Evolutionary conservation across 208 protist species (phyloP).

Genomic region (Crithidia sp.): DNA sequence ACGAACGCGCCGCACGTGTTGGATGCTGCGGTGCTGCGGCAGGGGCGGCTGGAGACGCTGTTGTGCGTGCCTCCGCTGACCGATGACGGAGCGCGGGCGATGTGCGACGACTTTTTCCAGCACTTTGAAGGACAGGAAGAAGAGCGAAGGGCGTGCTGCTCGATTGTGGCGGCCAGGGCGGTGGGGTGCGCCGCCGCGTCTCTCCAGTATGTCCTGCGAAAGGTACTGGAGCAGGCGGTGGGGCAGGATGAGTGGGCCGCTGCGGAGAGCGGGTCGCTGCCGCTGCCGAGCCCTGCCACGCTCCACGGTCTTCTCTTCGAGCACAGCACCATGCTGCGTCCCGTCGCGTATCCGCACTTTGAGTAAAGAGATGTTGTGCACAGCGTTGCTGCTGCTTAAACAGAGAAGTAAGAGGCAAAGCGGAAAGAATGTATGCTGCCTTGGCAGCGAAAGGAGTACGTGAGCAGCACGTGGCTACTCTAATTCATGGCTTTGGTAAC

Average conservation of each 20-base stretch:
- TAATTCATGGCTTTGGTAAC: no score
- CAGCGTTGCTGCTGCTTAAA: no score
- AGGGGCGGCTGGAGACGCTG: conserved; percentile 92
- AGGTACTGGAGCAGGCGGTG: conserved; percentile 56
- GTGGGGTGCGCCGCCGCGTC: conserved; percentile 55
- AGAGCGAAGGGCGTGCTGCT: conserved; percentile 6
- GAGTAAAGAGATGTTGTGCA: neutral
- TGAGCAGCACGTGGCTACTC: no score
- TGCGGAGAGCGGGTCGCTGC: neutral
- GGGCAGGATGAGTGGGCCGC: conserved; percentile 7
- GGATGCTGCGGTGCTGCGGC: conserved; percentile 96
- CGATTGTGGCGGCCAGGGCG: conserved; percentile 40
- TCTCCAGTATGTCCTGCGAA: conserved; percentile 61
- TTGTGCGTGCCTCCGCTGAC: conserved; percentile 71
- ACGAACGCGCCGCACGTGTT: conserved; percentile 81
- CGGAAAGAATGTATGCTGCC: no score
- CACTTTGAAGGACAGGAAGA: conserved; percentile 38
- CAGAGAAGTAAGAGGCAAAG: no score
- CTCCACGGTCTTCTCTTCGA: conserved; percentile 27
- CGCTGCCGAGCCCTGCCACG: conserved; percentile 3
- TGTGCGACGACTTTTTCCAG: conserved; percentile 64
- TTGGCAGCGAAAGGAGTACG: no score
- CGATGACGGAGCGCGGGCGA: conserved; percentile 41
- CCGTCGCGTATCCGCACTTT: neutral
- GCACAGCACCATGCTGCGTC: conserved; percentile 14